A percentile compares a stretch with the other conserved stretches of the same genome.
These are phyloP conservation scores for Termitomyces sp. DNA, from an alignment of 768 basidiomycete genomes.

Conservation along the genomic window DNA sequence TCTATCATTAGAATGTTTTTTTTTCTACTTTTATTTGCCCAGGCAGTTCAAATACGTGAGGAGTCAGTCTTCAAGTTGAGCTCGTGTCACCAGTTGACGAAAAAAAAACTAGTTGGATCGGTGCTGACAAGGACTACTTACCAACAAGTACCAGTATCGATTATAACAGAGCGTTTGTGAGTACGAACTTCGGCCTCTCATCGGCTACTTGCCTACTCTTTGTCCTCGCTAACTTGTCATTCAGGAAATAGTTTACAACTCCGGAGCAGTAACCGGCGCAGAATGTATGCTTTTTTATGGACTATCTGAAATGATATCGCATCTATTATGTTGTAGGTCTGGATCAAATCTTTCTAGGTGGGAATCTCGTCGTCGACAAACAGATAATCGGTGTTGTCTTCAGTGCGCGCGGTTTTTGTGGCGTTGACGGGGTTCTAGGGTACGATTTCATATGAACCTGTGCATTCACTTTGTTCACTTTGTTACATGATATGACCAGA, in stretches of 20 bases:
- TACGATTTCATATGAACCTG: conserved; percentile 7
- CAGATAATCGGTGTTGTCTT: conserved; percentile 45
- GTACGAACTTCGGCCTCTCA: conserved; percentile 9
- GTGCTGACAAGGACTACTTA: conserved; percentile 40
- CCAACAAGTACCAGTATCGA: conserved; percentile 38
- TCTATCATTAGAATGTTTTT: background rate
- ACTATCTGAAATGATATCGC: background rate
- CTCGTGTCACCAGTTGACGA: background rate
- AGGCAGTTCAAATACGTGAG: conserved; percentile 8
- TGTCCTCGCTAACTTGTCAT: background rate
- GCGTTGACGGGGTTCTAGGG: conserved; percentile 50
- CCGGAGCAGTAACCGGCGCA: conserved; percentile 45
- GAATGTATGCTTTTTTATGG: conserved; percentile 33
- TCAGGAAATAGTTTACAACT: conserved; percentile 49
- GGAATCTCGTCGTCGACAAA: conserved; percentile 34
- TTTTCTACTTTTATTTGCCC: background rate
- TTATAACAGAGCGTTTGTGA: conserved; percentile 25
- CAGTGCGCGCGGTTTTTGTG: conserved; percentile 35
- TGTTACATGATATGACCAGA: conserved; percentile 16
- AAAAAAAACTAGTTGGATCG: conserved; percentile 37
- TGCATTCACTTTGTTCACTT: background rate
- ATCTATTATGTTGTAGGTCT: conserved; percentile 24
- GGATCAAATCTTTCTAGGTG: conserved; percentile 39
- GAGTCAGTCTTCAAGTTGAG: background rate
- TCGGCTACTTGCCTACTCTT: background rate